These are phyloP conservation scores for Sporisorium exsertum DNA, from an alignment of 1,284 basidiomycete genomes.

Conservation along the genomic window DNA sequence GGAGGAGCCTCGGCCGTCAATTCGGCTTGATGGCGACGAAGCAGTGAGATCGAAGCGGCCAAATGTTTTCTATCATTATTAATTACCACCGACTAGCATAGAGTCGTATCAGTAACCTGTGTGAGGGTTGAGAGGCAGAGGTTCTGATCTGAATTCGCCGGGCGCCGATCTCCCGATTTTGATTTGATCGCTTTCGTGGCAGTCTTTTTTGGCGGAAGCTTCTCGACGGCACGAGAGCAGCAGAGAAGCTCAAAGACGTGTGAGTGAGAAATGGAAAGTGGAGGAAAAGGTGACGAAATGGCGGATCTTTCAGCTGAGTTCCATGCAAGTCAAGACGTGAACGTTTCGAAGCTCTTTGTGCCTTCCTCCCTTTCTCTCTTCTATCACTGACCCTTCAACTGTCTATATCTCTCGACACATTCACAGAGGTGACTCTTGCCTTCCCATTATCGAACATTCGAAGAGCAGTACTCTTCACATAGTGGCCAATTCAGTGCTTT, in stretches of 20 bases:
- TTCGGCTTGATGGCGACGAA: conserved; percentile 18
- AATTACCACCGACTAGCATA: background rate
- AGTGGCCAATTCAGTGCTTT: background rate
- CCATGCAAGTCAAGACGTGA: conserved; percentile 2
- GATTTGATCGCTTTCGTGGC: background rate
- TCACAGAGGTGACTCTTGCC: background rate
- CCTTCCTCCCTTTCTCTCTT: background rate
- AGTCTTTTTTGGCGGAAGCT: conserved; percentile 12
- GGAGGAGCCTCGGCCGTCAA: conserved; percentile 32
- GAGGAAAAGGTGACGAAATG: conserved; percentile 24
- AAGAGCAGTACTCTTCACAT: background rate
- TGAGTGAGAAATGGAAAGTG: conserved; percentile 27
- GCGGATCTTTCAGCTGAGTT: conserved; percentile 13
- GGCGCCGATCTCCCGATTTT: background rate
- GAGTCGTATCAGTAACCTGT: background rate
- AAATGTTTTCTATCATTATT: background rate
- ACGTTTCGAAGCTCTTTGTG: background rate
- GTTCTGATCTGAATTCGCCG: background rate
- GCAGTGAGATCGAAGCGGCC: background rate
- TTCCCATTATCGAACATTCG: background rate
- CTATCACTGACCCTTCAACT: background rate
- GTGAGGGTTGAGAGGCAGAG: background rate
- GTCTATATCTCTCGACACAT: background rate
- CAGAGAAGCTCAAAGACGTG: conserved; percentile 25
- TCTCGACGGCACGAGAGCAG: conserved; percentile 28